phyloP scores from a whole-genome alignment of 2,329 filamentous ascomycete genomes.

The Thielaviopsis punctulata region DNA sequence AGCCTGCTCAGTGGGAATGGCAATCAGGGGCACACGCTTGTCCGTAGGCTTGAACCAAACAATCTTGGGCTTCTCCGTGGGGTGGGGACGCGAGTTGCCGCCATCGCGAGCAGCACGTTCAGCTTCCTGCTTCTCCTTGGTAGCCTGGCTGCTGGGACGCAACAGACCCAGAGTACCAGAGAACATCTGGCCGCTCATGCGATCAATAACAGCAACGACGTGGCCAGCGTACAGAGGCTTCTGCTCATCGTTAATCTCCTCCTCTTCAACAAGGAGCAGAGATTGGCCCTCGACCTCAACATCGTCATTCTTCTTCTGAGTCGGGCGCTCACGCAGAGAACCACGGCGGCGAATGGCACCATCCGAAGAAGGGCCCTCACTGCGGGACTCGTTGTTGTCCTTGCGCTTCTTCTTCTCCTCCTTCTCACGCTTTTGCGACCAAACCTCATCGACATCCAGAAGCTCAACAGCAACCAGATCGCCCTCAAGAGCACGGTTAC shows the following conservation, averaged over 20 bases:
- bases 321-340: conserved; percentile 88
- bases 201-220: conserved; percentile 92
- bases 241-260: conserved; percentile 96
- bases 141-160: conserved; percentile 91
- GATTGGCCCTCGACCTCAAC: conserved; percentile 98
- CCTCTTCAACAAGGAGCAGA: conserved; percentile 87
- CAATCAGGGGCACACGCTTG: conserved; percentile 94
- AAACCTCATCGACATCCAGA: conserved; percentile 94
- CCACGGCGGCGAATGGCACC: conserved; percentile 82
- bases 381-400: conserved; percentile 85
- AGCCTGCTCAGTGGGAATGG: conserved; percentile 94
- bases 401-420: conserved; percentile 99
- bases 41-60: conserved; percentile 99
- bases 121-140: conserved; percentile 97
- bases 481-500: conserved; percentile 89
- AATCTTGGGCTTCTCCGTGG: conserved; percentile 94
- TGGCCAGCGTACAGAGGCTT: conserved; percentile 96
- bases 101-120: conserved; percentile 86
- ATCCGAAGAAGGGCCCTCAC: conserved; percentile 44
- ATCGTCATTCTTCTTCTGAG: conserved; percentile 99
- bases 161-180: conserved; percentile 88
- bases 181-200: conserved; percentile 96
- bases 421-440: conserved; percentile 97
- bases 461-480: conserved; percentile 92
- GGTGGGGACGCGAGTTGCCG: conserved; percentile 26